Evolutionary conservation across 2,329 filamentous ascomycete species (phyloP), one percentile per base, ranked within the genome.

Genomic region (Hymenoscyphus repandus): DNA sequence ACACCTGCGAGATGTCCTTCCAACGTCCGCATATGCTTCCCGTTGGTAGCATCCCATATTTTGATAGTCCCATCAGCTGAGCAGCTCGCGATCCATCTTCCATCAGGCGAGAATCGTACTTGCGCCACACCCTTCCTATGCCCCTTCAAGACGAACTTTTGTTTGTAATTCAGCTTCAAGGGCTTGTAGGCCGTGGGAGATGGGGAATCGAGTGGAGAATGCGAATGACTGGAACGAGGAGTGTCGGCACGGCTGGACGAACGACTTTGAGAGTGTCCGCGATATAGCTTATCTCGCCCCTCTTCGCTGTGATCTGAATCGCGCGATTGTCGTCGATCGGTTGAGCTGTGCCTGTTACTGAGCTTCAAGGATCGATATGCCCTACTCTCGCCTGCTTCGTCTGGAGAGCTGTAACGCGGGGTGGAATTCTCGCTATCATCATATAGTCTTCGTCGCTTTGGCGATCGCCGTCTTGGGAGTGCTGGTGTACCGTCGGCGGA

Each of bases 1-100:
- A 99, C 83, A 54, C 93, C 93, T 0, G 92, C 91, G 66, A 96
- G 80, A 71, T 99, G 93, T 6, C 91, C 93, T 63, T 96, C 88
- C 20, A 99, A 81, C 0, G 90, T 96, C 63, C 96, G 88, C 66
- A 92, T 82, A 54, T 93, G 84, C 50, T 77, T 79, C 43, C 91
- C 92, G 0, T 86, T 91, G 0, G 70, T 68, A 1, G 88, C 83
- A 65, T 91, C 83, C 91, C 93, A 99, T 52, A 97, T 84, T 69
- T 93, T 95, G 65, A 96, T 80, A 6, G 90, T 93, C 49, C 82
- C 86, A 70, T 99, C 93, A 17, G 92, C 90, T 32, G 90, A 95
- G 47, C 86, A 87, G 56, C 87, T 93, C 17, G 93, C 93, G 58
- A 99, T 88, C 82, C 88, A 93, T 31, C 80, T 79, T 5, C 90